Conservation (phyloP, 306 rosid species). For the Psophocarpus tetragonolobus region DNA sequence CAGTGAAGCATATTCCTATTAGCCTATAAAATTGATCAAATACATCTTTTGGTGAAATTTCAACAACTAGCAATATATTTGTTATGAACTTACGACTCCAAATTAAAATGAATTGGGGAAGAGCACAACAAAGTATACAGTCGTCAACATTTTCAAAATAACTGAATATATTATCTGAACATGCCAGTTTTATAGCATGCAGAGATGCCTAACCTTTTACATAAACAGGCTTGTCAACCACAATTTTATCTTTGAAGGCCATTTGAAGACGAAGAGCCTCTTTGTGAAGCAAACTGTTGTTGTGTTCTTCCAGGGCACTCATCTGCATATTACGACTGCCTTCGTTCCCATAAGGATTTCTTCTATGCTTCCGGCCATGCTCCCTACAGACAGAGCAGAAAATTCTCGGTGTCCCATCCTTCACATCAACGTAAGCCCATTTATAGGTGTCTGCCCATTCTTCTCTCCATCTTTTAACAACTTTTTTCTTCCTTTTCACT, state of each 20-base stretch:
- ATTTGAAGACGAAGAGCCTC: slow-evolving; percentile 98
- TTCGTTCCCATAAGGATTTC: slow-evolving; percentile 97
- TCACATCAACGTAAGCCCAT: slow-evolving; percentile 96
- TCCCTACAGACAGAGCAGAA: slow-evolving; percentile 98
- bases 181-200: slow-evolving; percentile 20
- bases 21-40: slow-evolving; percentile 4
- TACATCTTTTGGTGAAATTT: slow-evolving; percentile 8
- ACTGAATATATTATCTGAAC: slow-evolving; percentile 10
- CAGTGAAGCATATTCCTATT: background rate
- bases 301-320: slow-evolving; percentile 98
- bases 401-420: slow-evolving; percentile 95
- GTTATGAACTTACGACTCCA: background rate
- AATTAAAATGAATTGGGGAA: slow-evolving; percentile 13
- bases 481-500: slow-evolving; percentile 86
- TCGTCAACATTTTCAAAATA: background rate
- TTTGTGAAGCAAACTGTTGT: slow-evolving; percentile 97
- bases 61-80: slow-evolving; percentile 11
- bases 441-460: slow-evolving; percentile 99
- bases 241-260: slow-evolving; percentile 92
- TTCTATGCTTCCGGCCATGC: slow-evolving; percentile 93
- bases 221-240: slow-evolving; percentile 83
- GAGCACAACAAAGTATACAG: slow-evolving; percentile 4
- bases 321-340: slow-evolving; percentile 99
- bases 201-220: slow-evolving; percentile 73
- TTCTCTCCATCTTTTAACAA: slow-evolving; percentile 99